Base-by-base conservation (phyloP, 352 stramenopile species). In the Elongisporangium anandrum region DNA sequence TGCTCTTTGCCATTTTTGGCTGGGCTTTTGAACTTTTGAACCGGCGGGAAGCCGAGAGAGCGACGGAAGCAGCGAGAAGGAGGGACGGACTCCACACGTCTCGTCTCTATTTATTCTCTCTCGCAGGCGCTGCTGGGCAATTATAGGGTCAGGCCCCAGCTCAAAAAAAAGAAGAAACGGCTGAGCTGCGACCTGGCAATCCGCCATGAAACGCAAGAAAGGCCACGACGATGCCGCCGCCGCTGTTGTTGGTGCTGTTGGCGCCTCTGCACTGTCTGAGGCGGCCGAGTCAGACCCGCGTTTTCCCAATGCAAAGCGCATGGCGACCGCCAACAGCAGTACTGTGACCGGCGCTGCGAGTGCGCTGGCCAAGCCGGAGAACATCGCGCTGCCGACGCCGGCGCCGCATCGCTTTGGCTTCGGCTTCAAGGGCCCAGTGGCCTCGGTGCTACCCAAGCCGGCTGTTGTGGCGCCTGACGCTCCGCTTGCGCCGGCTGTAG, bases 371-470 rank as follows among this genome's bases (percentile, higher is more conserved):
- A 41, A 41, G 29, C 29, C 29, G 5, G 29, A 41, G 29, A 41
- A 8, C 29, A 9, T 41, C 29, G 29, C 29, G 29, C 29, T 41
- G 29, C 29, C 29, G 29, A 41, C 54, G 26, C 57, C 64, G 22
- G 54, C 41, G 39, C 22, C 38, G 19, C 49, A 45, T 26, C 38
- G 54, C 54, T 59, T 59, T n/a, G 67, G 70, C 41, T 79, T 79
- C 45, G 70, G 70, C 59, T 79, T 79, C 47, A 74, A 74, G 57
- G 70, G 70, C 15, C 59, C 65, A n/a, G 9, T 41, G 9, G 29
- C 9, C 29, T 41, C 29, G 13, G 29, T 8, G 29, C 29, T 41
- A 13, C 29, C 29, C 5, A 41, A 41, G 29, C 29, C 29, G 9
- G 29, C 29, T 15, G 29, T 41, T 41, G 29, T 41, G 29, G 29